Conservation (phyloP, 169 alveolate genomes). For the Perkinsus marinus region DNA sequence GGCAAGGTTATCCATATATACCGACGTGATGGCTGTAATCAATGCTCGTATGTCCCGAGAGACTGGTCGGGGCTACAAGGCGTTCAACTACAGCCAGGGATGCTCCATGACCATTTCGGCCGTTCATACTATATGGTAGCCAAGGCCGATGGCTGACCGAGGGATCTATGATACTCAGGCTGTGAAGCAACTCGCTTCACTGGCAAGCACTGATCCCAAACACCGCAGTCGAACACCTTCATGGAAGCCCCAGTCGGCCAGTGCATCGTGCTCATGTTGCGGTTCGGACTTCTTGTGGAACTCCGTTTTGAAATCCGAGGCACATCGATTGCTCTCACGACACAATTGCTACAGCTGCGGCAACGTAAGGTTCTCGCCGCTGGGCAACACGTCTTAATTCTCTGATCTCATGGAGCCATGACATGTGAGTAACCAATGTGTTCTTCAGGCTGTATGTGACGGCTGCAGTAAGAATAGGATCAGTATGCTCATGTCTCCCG, state of each 20-base stretch:
- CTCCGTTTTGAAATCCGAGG: background rate
- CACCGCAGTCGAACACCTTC: background rate
- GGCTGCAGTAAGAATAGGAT: background rate
- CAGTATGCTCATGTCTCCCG: background rate
- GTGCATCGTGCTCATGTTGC: background rate
- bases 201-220: background rate
- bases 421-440: no score
- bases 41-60: background rate
- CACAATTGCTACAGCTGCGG: background rate
- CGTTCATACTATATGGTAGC: background rate
- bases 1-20: background rate
- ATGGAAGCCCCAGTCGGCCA: background rate
- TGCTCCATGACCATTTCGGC: background rate
- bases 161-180: background rate
- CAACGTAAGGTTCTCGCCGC: background rate
- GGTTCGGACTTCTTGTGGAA: background rate
- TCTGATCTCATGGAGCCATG: no score
- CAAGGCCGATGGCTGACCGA: background rate
- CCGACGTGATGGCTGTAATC: background rate
- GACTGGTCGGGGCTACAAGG: background rate
- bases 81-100: background rate
- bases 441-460: background rate
- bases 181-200: background rate
- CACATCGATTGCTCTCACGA: background rate
- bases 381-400: no score